Evolutionary conservation across 2,329 filamentous ascomycete species (phyloP).

Genomic region (Verticillium alfalfae): DNA sequence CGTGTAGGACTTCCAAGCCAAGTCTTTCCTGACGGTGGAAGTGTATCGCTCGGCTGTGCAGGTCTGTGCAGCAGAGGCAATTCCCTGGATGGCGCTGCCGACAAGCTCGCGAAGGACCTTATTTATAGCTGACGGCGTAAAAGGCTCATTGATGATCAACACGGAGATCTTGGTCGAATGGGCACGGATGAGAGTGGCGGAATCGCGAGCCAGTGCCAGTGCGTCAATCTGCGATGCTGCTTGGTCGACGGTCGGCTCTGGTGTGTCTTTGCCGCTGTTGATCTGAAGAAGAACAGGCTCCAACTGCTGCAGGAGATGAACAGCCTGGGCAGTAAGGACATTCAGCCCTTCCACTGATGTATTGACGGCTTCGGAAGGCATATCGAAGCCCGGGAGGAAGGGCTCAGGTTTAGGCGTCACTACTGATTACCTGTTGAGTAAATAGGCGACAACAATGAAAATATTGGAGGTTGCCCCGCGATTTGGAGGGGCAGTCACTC

Average conservation of each 20-base stretch:
- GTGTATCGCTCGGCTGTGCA: slow-evolving; percentile 60
- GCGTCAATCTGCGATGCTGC: slow-evolving; percentile 39
- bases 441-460: slow-evolving; percentile 2
- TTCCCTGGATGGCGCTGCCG: slow-evolving; percentile 65
- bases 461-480: slow-evolving; percentile 11
- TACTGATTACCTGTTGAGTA: background rate
- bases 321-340: slow-evolving; percentile 27
- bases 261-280: slow-evolving; percentile 21
- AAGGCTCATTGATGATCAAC: slow-evolving; percentile 79
- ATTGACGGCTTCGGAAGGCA: slow-evolving; percentile 7
- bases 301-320: slow-evolving; percentile 33
- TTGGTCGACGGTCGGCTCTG: slow-evolving; percentile 7
- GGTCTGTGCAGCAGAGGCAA: slow-evolving; percentile 65
- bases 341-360: slow-evolving; percentile 31
- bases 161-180: slow-evolving; percentile 86
- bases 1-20: slow-evolving; percentile 52
- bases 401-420: background rate
- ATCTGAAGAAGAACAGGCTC: slow-evolving; percentile 34
- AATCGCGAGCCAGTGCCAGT: slow-evolving; percentile 65
- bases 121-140: slow-evolving; percentile 70
- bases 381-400: background rate
- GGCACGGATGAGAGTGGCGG: slow-evolving; percentile 68
- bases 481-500: slow-evolving; percentile 11
- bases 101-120: slow-evolving; percentile 69
- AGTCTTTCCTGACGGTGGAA: slow-evolving; percentile 54